Base-by-base conservation (phyloP, 768 basidiomycete genomes). In the Termitomyces sp. region DNA sequence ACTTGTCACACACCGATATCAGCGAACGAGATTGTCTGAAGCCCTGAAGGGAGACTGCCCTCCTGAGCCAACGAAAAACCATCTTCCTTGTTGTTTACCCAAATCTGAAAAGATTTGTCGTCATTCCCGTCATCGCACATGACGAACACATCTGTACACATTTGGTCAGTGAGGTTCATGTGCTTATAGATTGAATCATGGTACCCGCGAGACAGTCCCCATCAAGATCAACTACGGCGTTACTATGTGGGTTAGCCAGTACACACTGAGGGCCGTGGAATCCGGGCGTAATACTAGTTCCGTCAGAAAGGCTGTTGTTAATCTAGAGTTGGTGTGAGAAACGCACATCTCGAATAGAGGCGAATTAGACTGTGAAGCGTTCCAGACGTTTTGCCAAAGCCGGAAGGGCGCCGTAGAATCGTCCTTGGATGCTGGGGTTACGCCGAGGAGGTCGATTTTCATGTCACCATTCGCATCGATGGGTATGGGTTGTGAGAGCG, bases 141-240 rank as follows among this genome's bases (percentile, higher is more conserved):
- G 7, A 99, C 78, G 70, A 99, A 96, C 3, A 98, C 74, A 64
- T 99, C 96, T 90, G 60, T 5, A 57, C 32, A 50, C 22, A 18
- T 40, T 20, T 12, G 20, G 42, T 49, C 26, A 30, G 13, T 56
- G 47, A 37, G 5, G 64, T 5, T 13, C 27, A 36, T 57, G 47
- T n/a, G 18, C 3, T 32, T 8, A 34, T 22, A 34, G 24, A 39
- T 43, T 14, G 24, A 34, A 48, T 20, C 13, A 18, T 33, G 10
- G 20, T 59, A 89, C 93, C 93, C 61, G 95, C 93, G 4, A 97
- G 79, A 70, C 97, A 98, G 70, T 99, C 97, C 13, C 97, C 97
- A 60, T 98, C 85, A 39, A 99, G 75, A 67, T 99, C 97, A 5
- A 98, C 82, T 18, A 95, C 89, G 0, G 95, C 95, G 71, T 95